Conservation (phyloP, 495 filamentous ascomycete genomes). For the Geoglossum glabrum region DNA sequence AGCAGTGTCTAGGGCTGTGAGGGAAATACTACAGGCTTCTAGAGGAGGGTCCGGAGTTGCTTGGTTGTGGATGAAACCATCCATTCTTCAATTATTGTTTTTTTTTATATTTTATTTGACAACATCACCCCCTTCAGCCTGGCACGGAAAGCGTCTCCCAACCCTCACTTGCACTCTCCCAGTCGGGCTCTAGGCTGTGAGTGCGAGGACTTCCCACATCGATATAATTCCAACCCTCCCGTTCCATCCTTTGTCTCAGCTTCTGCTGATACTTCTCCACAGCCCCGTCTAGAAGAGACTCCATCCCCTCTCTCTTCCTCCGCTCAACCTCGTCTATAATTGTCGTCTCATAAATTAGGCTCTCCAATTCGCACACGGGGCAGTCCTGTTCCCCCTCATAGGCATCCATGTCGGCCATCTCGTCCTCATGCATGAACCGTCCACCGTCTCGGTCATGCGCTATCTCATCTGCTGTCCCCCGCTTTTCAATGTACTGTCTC, state of each 20-base stretch:
- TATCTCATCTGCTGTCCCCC: not conserved
- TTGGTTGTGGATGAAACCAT: too few relatives aligned
- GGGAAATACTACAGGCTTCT: not conserved
- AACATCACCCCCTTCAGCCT: not conserved
- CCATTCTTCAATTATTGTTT: not conserved
- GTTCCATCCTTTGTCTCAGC: not conserved
- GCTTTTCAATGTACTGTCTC: not conserved
- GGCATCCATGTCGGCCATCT: not conserved
- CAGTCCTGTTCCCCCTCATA: not conserved
- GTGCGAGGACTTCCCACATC: not conserved
- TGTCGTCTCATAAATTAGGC: not conserved
- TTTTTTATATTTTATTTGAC: not conserved
- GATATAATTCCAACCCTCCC: not conserved
- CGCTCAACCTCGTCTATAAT: not conserved
- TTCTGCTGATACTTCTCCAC: not conserved
- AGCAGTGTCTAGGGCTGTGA: not conserved
- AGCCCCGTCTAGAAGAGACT: not conserved
- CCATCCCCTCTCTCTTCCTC: not conserved
- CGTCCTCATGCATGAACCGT: not conserved
- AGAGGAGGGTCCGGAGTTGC: not conserved
- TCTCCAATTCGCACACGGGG: not conserved
- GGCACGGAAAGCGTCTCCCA: not conserved
- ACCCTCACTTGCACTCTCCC: not conserved
- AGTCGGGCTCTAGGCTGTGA: not conserved
- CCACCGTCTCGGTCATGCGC: not conserved